Evolutionary conservation across 2,329 filamentous ascomycete species (phyloP), one percentile per base, ranked within the genome.

Genomic region (Talaromyces sp.): DNA sequence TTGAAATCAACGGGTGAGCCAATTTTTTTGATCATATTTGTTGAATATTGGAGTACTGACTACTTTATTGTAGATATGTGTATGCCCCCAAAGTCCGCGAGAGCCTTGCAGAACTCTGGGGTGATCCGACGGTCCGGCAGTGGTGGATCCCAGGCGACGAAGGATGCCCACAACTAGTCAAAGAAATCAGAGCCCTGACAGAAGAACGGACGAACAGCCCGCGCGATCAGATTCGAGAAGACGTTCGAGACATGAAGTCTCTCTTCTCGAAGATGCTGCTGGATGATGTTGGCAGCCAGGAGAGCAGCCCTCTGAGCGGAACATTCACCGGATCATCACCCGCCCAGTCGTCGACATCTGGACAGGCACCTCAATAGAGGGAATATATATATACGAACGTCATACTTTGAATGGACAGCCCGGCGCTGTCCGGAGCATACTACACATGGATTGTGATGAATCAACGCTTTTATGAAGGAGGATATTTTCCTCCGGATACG

Each of bases 141-240:
- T 97, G 92, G 91, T 99, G 95, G 95, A 83, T 97, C 2, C 90
- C 92, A 2, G 84, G 93, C 71, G 84, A 95, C 71, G 89, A 93
- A 77, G 86, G 85, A 1, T 89, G 89, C 68, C 88, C 85, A 11
- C 84, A 85, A 0, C 84, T 96, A 49, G 81, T 97, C 58, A 87
- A 87, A 56, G 88, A 84, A 58, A 87, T 96, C 63, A 88, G 93
- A 21, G 84, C 86, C 49, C 93, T 96, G 75, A 90, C 92, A 29
- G 87, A 90, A 67, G 90, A 95, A 65, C 85, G 91, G 54, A 89
- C 83, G 8, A 84, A 80, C 21, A 84, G 76, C 43, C 78, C 80
- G 1, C 77, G 76, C 58, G 79, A 84, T 64, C 72, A 79, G 62
- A 74, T 78, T 56, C 78, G 79, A 7, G 86, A 90, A 69, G 89